Conservation (phyloP, 2,329 filamentous ascomycete genomes). For the Fusarium armeniacum region DNA sequence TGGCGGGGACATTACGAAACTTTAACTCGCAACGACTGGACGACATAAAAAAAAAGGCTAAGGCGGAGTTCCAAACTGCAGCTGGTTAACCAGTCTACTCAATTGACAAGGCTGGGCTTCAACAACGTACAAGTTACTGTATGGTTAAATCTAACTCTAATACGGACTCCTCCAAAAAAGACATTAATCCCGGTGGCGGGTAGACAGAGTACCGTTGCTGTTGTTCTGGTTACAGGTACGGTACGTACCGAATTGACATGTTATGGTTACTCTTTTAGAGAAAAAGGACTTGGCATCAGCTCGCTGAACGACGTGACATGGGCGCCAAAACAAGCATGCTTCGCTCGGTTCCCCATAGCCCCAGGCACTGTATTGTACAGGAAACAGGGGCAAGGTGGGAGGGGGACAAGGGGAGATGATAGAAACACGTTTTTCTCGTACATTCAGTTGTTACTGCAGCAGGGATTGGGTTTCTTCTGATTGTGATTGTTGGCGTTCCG, state of each 20-base stretch:
- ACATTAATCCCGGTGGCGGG: neutral
- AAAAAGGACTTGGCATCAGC: constrained; percentile 16
- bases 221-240: constrained; percentile 21
- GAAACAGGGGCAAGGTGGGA: neutral
- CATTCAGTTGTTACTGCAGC: constrained; percentile 1
- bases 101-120: neutral
- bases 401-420: constrained; percentile 2
- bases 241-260: neutral
- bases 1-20: neutral
- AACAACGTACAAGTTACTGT: neutral
- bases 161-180: neutral
- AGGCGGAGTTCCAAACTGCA: neutral
- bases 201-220: neutral
- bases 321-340: neutral
- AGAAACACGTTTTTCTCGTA: constrained; percentile 7
- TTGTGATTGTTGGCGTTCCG: constrained; percentile 12
- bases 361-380: neutral
- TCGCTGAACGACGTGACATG: constrained; percentile 18
- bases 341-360: neutral
- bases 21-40: neutral
- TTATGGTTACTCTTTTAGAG: neutral
- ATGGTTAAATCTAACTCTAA: constrained; percentile 1
- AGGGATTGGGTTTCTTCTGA: neutral
- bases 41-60: neutral
- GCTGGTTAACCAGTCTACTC: neutral